These are phyloP conservation scores for Globisporangium rhizosaccharum DNA, from an alignment of 352 stramenopile genomes.

Conservation along the genomic window DNA sequence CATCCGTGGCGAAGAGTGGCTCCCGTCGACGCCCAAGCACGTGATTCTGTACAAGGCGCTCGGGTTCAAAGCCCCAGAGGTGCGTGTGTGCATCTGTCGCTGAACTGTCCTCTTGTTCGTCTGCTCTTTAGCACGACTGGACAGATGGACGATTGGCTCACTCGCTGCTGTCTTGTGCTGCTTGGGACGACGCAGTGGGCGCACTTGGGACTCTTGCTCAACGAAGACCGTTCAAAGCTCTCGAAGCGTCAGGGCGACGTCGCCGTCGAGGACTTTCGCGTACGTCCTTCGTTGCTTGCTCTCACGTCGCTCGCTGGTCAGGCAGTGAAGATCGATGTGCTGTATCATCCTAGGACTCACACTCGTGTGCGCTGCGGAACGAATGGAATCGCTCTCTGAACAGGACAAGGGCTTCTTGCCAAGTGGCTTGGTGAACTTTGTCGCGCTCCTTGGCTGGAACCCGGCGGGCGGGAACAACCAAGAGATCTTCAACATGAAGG, in stretches of 20 bases:
- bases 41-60: slow-evolving; percentile 88
- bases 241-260: slow-evolving; percentile 97
- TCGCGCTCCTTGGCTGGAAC: slow-evolving; percentile 98
- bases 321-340: background rate
- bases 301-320: background rate
- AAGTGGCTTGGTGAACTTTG: slow-evolving; percentile 97
- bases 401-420: slow-evolving; percentile 94
- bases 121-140: background rate
- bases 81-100: slow-evolving; percentile 14
- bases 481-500: slow-evolving; percentile 94
- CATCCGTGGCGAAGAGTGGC: slow-evolving; percentile 95
- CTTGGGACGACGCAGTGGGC: slow-evolving; percentile 45
- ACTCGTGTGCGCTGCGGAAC: background rate
- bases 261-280: slow-evolving; percentile 95
- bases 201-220: slow-evolving; percentile 93
- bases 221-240: slow-evolving; percentile 97
- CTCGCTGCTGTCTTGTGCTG: background rate
- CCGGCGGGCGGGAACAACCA: slow-evolving; percentile 92
- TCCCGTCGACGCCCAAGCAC: slow-evolving; percentile 90
- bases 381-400: background rate
- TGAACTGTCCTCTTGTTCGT: background rate
- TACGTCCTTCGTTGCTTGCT: slow-evolving; percentile 20
- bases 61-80: slow-evolving; percentile 59
- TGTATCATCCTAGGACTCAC: background rate
- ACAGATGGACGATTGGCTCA: no score